Percentiles rank a stretch among this genome's conserved stretches.
Conservation (phyloP, 1,284 basidiomycete genomes). For the Heliocybe sulcata region DNA sequence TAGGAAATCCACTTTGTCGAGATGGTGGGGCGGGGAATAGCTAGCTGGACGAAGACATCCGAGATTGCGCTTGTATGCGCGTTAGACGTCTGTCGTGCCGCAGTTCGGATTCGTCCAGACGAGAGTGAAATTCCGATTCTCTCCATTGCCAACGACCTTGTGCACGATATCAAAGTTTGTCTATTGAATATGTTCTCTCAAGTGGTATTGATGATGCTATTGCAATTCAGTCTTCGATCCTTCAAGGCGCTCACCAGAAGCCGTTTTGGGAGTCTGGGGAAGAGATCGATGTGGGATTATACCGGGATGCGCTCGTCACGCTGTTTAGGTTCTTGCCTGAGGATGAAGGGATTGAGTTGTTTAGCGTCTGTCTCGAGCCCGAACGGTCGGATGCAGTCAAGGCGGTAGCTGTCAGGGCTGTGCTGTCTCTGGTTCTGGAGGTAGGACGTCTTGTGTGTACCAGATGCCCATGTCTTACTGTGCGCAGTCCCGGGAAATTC, state of each 20-base stretch:
- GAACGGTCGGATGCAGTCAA: conserved; percentile 77
- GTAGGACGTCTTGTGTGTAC: conserved; percentile 16
- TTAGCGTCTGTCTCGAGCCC: conserved; percentile 59
- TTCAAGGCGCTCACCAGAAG: conserved; percentile 41
- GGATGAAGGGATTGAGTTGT: conserved; percentile 53
- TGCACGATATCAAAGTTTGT: conserved; percentile 71
- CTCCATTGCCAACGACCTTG: conserved; percentile 64
- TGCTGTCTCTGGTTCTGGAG: conserved; percentile 37
- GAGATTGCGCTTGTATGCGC: conserved; percentile 71
- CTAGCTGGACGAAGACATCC: conserved; percentile 42
- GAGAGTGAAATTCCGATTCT: conserved; percentile 64
- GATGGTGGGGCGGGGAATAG: conserved; percentile 45
- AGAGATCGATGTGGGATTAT: conserved; percentile 74
- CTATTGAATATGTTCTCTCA: neutral
- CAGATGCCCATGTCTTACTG: conserved; percentile 6
- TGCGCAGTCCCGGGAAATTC: conserved; percentile 42
- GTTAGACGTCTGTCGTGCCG: conserved; percentile 79
- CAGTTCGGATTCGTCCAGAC: conserved; percentile 57
- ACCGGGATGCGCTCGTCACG: conserved; percentile 68
- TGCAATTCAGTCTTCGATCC: conserved; percentile 32
- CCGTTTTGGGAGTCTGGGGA: conserved; percentile 68
- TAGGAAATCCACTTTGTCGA: conserved; percentile 52
- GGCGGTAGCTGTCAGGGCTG: conserved; percentile 70
- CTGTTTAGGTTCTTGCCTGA: conserved; percentile 65
- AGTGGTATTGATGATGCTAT: conserved; percentile 6